Base-by-base conservation (phyloP, 352 stramenopile genomes). In the Phytophthora hibernalis region DNA sequence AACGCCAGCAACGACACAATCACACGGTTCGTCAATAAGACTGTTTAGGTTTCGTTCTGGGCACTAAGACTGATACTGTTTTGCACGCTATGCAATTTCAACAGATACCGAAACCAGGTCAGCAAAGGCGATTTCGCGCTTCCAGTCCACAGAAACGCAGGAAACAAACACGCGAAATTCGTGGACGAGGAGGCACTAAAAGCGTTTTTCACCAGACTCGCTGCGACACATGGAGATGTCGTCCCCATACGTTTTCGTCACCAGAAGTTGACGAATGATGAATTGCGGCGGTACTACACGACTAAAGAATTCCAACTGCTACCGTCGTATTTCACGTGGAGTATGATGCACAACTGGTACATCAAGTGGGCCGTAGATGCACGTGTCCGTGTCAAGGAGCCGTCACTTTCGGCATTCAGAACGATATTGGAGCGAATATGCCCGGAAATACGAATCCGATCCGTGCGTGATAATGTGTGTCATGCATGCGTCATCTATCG, bases 1-100 rank as follows among this genome's bases (percentile, higher is more conserved):
- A 63, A 63, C 33, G 40, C 38, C 5, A 63, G 42, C 44, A 55
- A 55, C 31, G 55, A 63, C 18, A 63, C 38, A 37, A 38, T 18
- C 33, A 52, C 47, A 21, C 44, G 24, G 43, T 55, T 4, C 30
- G 35, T 5, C 35, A n/a, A n/a, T 42, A 18, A 16, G 35, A 42
- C 35, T n/a, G 35, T 3, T 42, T 42, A 10, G 5, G 35, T n/a
- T 42, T 13, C 16, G 35, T 18, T 42, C 5, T n/a, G 4, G 9
- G 13, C 35, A 11, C 7, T 42, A 42, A 42, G 13, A 42, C 35
- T 42, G 35, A 42, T 42, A 42, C 16, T 42, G 13, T n/a, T n/a
- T n/a, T n/a, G n/a, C n/a, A n/a, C n/a, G n/a, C n/a, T n/a, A n/a
- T n/a, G n/a, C n/a, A n/a, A n/a, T 42, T 13, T 8, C 12, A n/a